A percentile compares a stretch with the other conserved stretches of the same genome.
These are phyloP conservation scores for Euphorbia celastroides DNA, from an alignment of 441 rosid species.

Conservation along the genomic window DNA sequence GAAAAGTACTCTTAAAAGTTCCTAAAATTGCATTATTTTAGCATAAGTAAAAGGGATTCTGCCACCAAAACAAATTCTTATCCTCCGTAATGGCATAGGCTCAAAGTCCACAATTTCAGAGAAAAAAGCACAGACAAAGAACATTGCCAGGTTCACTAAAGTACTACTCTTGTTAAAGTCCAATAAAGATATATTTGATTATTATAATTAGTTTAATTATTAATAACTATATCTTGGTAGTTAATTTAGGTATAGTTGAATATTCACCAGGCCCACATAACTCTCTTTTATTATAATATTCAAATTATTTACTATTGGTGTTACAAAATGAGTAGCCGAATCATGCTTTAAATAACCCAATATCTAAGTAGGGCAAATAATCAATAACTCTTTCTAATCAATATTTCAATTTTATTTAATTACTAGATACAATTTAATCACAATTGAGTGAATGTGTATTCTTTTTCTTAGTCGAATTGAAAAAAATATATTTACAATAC, in stretches of 20 bases:
- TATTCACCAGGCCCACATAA: conserved; percentile 6
- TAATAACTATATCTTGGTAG: not conserved
- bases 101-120: not conserved
- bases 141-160: not conserved
- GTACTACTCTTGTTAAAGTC: not conserved
- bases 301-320: not conserved
- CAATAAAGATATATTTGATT: not conserved
- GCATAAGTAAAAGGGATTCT: not conserved
- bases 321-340: conserved; percentile 12
- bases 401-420: not conserved
- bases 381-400: not conserved
- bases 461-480: no score
- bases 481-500: no score
- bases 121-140: not conserved
- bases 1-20: not conserved
- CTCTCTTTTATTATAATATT: not conserved
- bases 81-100: not conserved
- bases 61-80: not conserved
- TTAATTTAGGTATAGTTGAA: conserved; percentile 9
- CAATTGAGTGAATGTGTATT: no score
- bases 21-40: not conserved
- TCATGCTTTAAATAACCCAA: conserved; percentile 12
- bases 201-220: no score
- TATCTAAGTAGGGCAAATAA: not conserved
- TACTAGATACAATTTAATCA: no score